phyloP scores from a whole-genome alignment of 176 grass and related monocot genomes.

The Eleusine coracana region DNA sequence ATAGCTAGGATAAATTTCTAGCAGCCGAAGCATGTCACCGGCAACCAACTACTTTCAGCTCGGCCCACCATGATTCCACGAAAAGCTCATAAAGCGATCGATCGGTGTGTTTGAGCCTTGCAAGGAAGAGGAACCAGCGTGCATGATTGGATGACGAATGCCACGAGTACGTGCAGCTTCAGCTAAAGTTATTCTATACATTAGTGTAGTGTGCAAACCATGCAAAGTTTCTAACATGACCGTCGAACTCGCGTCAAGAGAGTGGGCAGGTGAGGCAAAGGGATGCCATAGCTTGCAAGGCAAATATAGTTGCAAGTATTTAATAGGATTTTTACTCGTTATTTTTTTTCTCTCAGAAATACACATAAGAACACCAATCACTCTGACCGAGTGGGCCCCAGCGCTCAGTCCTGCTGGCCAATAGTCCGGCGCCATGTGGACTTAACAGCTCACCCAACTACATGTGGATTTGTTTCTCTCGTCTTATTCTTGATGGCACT shows the following conservation, averaged over 20 bases:
- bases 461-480: constrained; percentile 27
- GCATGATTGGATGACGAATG: constrained; percentile 30
- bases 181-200: not conserved
- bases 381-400: not conserved
- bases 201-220: not conserved
- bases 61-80: constrained; percentile 4
- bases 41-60: not conserved
- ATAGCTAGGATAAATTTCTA: not conserved
- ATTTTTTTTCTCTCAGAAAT: not conserved
- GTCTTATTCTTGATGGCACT: constrained; percentile 36
- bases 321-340: not conserved
- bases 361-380: constrained; percentile 32
- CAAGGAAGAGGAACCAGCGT: constrained; percentile 36
- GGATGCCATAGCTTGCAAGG: not conserved
- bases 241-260: constrained; percentile 13
- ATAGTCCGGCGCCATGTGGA: constrained; percentile 29
- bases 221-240: constrained; percentile 3
- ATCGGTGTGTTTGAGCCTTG: constrained; percentile 38
- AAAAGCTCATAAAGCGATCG: constrained; percentile 15
- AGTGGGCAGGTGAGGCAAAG: constrained; percentile 9
- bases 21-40: not conserved
- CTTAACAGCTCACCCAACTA: constrained; percentile 35
- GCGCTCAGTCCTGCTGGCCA: constrained; percentile 8
- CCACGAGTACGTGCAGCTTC: not conserved
- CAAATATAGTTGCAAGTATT: not conserved